Base-by-base conservation (phyloP, 2,329 filamentous ascomycete species). In the Sporothrix phasma region DNA sequence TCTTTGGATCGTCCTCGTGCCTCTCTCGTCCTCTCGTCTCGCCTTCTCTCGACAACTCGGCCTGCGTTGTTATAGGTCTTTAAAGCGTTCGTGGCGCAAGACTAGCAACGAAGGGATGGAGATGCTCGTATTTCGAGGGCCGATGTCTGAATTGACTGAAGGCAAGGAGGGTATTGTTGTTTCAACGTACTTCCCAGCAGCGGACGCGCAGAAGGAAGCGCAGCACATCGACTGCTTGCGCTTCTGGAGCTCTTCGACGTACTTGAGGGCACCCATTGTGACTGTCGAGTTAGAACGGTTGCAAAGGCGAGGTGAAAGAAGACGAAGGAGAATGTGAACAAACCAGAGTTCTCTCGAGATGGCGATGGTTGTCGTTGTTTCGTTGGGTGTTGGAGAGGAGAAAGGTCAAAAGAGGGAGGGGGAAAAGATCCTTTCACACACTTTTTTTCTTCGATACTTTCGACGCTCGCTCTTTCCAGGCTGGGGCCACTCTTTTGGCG, bases 141-240 rank as follows among this genome's bases (percentile, higher is more conserved):
- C 43, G 53, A n/a, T 51, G 51, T 58, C 54, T 58, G 41, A 19
- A 26, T 29, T 24, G 22, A n/a, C n/a, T n/a, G n/a, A n/a, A n/a
- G n/a, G n/a, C n/a, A n/a, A 59, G 47, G 31, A 39, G n/a, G 49
- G 15, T 43, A 43, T 19, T 26, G 10, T 46, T 66, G 73, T 76
- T 83, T 51, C 29, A 84, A 85, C 86, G 83, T 85, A 93, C 93
- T 90, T 99, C 94, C 94, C 94, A 99, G 92, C 94, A 99, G 84
- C 94, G 92, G 79, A 96, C 92, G 81, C 92, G 93, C 82, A 97
- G 91, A 84, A 99, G 89, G 88, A 99, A 99, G 85, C 92, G 92
- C 85, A 97, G 90, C 78, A 99, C 89, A 87, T 99, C 81, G 91
- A 96, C 89, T 99, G 94, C 92, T 99, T 99, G 91, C 96, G 97